Conservation (phyloP, 148 eudicot species). For the Diospyros kaki region DNA sequence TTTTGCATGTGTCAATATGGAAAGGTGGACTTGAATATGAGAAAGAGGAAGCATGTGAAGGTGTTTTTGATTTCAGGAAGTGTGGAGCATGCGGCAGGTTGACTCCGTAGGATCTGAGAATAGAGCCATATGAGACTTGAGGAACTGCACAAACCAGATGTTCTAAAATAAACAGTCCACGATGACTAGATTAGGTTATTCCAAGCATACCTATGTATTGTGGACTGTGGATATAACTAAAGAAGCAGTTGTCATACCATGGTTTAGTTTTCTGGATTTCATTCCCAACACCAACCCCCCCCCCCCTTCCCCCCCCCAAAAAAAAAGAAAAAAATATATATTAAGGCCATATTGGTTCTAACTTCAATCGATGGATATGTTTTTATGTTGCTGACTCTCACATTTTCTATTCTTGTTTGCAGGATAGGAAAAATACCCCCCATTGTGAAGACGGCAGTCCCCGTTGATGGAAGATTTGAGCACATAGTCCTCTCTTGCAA, state of each 20-base stretch:
- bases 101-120: neutral
- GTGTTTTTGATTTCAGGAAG: neutral
- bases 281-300: neutral
- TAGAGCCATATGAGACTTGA: neutral
- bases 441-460: constrained; percentile 83
- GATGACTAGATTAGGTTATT: neutral
- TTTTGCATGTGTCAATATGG: neutral
- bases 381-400: neutral
- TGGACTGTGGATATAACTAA: neutral
- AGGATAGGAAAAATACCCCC: constrained; percentile 62
- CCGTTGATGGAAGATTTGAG: constrained; percentile 91
- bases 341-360: neutral
- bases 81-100: neutral
- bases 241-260: neutral
- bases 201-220: neutral
- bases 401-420: constrained; percentile 10
- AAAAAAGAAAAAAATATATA: neutral
- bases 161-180: neutral
- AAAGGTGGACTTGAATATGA: neutral
- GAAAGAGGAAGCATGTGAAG: neutral
- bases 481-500: constrained; percentile 79
- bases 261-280: neutral
- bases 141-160: neutral
- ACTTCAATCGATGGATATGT: neutral
- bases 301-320: neutral